Percentiles rank a stretch among this genome's conserved stretches.
Conservation (phyloP, 140 eudicot genomes). For the Cichorium intybus region DNA sequence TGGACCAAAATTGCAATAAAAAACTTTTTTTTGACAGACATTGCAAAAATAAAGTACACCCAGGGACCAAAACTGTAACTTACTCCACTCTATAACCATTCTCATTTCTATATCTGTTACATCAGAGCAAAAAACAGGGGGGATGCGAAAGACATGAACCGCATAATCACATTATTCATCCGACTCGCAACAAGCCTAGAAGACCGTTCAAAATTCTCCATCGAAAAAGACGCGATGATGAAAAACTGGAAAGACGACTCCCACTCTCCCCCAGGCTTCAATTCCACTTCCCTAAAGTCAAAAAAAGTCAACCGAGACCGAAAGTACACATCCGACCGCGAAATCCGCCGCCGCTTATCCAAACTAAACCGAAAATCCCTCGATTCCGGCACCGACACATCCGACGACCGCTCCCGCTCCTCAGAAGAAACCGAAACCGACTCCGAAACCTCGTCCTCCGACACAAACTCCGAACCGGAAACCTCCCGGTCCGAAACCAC, state of each 20-base stretch:
- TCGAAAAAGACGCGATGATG: constrained; percentile 59
- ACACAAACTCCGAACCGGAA: constrained; percentile 61
- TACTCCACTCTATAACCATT: too few relatives aligned
- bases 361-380: constrained; percentile 57
- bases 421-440: constrained; percentile 67
- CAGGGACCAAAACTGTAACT: too few relatives aligned
- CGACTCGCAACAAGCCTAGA: constrained; percentile 77
- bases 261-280: constrained; percentile 75
- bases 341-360: constrained; percentile 63
- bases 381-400: constrained; percentile 70
- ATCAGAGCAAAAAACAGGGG: constrained; percentile 60
- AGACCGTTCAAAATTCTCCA: constrained; percentile 44
- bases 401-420: constrained; percentile 67
- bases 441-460: constrained; percentile 53
- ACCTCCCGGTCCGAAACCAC: constrained; percentile 41
- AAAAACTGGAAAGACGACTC: constrained; percentile 68
- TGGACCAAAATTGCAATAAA: too few relatives aligned
- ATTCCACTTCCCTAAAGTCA: constrained; percentile 43
- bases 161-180: constrained; percentile 61
- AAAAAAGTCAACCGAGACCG: constrained; percentile 63
- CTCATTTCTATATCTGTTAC: background rate
- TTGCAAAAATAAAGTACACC: too few relatives aligned
- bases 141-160: constrained; percentile 67
- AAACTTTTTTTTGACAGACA: too few relatives aligned
- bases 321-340: constrained; percentile 81